Evolutionary conservation across 208 protist genomes (phyloP), one percentile per base, ranked within the genome.

Genomic region (Tritrichomonas foetus): DNA sequence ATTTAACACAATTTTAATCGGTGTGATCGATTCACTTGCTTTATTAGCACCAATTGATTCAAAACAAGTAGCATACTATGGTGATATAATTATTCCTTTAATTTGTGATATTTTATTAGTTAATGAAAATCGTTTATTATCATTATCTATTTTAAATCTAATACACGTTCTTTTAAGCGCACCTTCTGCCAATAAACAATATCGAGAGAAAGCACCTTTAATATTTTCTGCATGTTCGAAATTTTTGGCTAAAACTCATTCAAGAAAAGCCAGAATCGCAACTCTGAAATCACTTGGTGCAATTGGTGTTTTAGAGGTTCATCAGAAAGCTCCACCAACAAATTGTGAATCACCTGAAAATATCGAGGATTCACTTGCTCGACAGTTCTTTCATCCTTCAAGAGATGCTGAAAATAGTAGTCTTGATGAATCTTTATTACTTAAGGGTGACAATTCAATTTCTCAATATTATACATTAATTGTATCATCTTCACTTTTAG

Each of bases 321-420:
- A 89, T 50, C 47, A 61, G 9, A 53, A 47, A 8, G 13, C 47
- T 20, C 47, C 20, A n/a, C 20, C 27, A 11, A 57, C 44, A 57
- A 13, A 8, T 39, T 53, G 39, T 8, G 27, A 89, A 57, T 22
- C 41, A 57, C 78, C 78, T 22, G 47, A 89, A n/a, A 47, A 53
- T 36, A n/a, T 36, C 20, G 78, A 89, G 14, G 78, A 89, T 20
- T 44, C 33, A 14, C 30, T 89, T 1, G 8, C 27, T 16, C 33
- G 78, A 33, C 78, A 89, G 30, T 89, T 89, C 16, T 89, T 41
- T 89, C 78, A 89, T 39, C 78, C 78, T 41, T 89, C 78, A 39
- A 8, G 78, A 16, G 78, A 89, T 89, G 1, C 39, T 33, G 27
- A 53, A 11, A 33, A 44, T 27, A 33, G 20, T 41, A n/a, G 20